Percentiles rank a stretch among this genome's conserved stretches.
Conservation (phyloP, 1,284 basidiomycete species). For the Moesziomyces antarcticus region DNA sequence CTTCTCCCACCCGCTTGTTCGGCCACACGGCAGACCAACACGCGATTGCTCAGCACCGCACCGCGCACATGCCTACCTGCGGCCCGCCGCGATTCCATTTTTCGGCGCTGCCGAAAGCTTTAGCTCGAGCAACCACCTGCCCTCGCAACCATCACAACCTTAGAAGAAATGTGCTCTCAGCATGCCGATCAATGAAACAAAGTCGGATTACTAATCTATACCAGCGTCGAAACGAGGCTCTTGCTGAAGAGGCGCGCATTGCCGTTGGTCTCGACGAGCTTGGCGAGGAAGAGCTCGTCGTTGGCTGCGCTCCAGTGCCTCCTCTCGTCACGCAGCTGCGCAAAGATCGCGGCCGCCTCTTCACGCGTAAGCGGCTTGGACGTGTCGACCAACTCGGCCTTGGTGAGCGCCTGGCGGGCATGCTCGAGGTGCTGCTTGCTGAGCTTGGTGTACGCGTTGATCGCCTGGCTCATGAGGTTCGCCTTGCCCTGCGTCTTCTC, state of each 20-base stretch:
- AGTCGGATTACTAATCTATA: constrained; percentile 12
- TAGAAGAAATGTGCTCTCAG: too few relatives aligned
- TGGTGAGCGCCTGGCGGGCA: constrained; percentile 23
- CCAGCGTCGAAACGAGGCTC: constrained; percentile 42
- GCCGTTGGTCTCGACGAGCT: constrained; percentile 60
- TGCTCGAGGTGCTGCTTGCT: constrained; percentile 43
- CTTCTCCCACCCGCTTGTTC: neutral
- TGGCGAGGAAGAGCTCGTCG: constrained; percentile 61
- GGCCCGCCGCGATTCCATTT: too few relatives aligned
- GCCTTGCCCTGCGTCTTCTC: constrained; percentile 14
- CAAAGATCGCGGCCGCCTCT: constrained; percentile 53
- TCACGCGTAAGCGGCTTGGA: constrained; percentile 25
- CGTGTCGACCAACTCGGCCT: constrained; percentile 31
- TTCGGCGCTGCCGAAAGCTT: neutral
- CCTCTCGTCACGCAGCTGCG: constrained; percentile 48
- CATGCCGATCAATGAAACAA: too few relatives aligned
- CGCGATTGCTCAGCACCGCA: too few relatives aligned
- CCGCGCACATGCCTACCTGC: too few relatives aligned
- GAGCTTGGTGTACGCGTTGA: constrained; percentile 57
- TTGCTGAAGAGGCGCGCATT: constrained; percentile 55
- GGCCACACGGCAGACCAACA: constrained; percentile 2
- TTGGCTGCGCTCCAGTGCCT: constrained; percentile 50
- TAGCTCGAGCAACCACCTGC: neutral
- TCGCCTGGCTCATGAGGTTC: constrained; percentile 27
- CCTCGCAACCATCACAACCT: neutral